These are phyloP conservation scores for Cercospora beticola DNA, from an alignment of 2,329 filamentous ascomycete species.

Conservation along the genomic window DNA sequence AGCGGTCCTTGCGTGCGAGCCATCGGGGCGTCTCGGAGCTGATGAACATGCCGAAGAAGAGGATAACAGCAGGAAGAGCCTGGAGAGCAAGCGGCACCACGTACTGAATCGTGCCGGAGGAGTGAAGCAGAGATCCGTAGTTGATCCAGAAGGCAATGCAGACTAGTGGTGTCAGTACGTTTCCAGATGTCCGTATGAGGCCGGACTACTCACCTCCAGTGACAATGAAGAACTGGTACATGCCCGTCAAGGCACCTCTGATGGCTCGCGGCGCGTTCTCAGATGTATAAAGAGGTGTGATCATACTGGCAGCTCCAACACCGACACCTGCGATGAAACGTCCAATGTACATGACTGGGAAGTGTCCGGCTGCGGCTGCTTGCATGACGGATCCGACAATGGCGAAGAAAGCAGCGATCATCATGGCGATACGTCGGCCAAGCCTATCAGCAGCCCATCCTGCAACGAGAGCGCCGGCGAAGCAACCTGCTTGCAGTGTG, in stretches of 20 bases:
- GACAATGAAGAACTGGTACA: constrained; percentile 60
- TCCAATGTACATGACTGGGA: constrained; percentile 26
- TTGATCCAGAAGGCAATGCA: constrained; percentile 45
- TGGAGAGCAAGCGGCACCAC: constrained; percentile 65
- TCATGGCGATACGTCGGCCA: constrained; percentile 69
- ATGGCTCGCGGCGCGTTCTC: constrained; percentile 46
- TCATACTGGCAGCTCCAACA: constrained; percentile 45
- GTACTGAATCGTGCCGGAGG: constrained; percentile 45
- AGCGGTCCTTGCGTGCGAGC: constrained; percentile 66
- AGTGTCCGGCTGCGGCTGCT: constrained; percentile 53
- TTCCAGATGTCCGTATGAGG: background rate
- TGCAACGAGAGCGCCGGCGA: constrained; percentile 68
- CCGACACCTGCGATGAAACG: constrained; percentile 54
- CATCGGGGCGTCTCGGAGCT: constrained; percentile 41
- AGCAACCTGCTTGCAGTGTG: constrained; percentile 71
- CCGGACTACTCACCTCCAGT: constrained; percentile 14
- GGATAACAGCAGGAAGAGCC: constrained; percentile 60
- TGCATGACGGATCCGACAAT: constrained; percentile 71
- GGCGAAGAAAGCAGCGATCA: constrained; percentile 59
- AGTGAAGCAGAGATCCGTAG: constrained; percentile 52
- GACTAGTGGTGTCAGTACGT: background rate
- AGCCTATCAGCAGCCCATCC: constrained; percentile 69
- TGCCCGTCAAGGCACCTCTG: constrained; percentile 59
- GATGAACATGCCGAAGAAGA: constrained; percentile 62
- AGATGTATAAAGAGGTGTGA: constrained; percentile 59